These are phyloP conservation scores for Chlorella sorokiniana DNA, from an alignment of 139 green algal genomes.

Conservation along the genomic window DNA sequence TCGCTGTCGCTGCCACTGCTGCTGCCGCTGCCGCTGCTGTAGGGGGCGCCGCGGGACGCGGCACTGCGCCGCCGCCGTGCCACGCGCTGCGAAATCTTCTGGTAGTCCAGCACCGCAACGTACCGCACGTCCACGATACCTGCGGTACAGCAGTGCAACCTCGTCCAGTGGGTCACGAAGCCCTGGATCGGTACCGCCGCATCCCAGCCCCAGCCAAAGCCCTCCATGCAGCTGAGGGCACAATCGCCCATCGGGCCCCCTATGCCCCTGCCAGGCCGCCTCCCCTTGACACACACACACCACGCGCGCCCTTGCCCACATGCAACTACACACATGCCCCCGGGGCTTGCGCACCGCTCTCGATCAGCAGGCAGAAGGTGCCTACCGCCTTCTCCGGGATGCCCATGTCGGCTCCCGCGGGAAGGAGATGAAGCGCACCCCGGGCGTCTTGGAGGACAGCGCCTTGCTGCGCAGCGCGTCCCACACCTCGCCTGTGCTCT, in stretches of 20 bases:
- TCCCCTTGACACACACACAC: too few species aligned
- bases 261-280: too few species aligned
- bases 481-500: conserved; percentile 12
- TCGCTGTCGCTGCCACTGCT: not conserved
- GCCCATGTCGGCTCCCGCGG: not conserved
- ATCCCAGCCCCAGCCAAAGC: too few species aligned
- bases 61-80: not conserved
- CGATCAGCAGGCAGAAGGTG: conserved; percentile 20
- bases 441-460: not conserved
- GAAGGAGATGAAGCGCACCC: conserved; percentile 10
- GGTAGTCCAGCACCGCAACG: not conserved
- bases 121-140: conserved; percentile 22
- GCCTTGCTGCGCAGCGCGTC: not conserved
- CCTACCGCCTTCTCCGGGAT: not conserved
- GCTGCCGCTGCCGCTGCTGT: not conserved
- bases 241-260: too few species aligned
- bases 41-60: not conserved
- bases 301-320: not conserved
- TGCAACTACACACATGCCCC: not conserved
- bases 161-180: not conserved
- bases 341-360: not conserved
- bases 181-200: too few species aligned
- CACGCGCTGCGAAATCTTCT: not conserved
- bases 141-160: not conserved
- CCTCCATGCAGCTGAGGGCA: too few species aligned